Percentiles rank a stretch among this genome's conserved stretches.
These are phyloP conservation scores for Aureobasidium sp. DNA, from an alignment of 2,329 filamentous ascomycete genomes.

Conservation along the genomic window DNA sequence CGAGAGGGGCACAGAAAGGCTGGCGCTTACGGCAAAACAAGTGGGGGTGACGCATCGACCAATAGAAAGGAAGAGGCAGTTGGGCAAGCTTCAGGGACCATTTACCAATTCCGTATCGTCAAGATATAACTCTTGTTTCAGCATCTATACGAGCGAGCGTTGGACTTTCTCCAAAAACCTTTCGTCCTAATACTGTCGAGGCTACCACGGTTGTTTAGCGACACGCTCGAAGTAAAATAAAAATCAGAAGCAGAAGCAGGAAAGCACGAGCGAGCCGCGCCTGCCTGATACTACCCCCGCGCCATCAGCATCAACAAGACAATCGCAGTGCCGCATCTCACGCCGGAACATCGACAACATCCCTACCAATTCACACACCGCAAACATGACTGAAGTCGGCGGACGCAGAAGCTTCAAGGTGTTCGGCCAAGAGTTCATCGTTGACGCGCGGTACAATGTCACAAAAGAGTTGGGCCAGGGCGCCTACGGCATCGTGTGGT, in stretches of 20 bases:
- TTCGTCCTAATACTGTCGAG: not conserved
- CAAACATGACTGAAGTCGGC: conserved; percentile 48
- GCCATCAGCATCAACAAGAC: not conserved
- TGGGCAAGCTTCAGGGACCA: not conserved
- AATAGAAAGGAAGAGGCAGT: not conserved
- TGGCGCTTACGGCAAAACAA: conserved; percentile 8
- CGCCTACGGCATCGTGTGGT: conserved; percentile 98
- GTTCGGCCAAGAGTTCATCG: conserved; percentile 98
- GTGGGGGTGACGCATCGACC: not conserved
- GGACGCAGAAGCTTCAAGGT: conserved; percentile 96
- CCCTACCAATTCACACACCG: not conserved
- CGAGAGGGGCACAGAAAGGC: not conserved
- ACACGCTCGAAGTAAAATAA: not conserved
- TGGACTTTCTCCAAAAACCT: not conserved
- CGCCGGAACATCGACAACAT: not conserved
- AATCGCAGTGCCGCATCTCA: not conserved
- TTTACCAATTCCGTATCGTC: not conserved
- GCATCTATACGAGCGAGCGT: not conserved
- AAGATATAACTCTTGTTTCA: not conserved
- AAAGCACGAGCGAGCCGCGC: not conserved
- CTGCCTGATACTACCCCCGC: not conserved
- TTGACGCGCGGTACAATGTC: conserved; percentile 96
- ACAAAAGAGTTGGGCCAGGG: conserved; percentile 98
- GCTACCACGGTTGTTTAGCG: not conserved
- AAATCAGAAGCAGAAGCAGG: not conserved